Evolutionary conservation across 2,329 filamentous ascomycete species (phyloP).

Genomic region (Aspergillus ibericus): DNA sequence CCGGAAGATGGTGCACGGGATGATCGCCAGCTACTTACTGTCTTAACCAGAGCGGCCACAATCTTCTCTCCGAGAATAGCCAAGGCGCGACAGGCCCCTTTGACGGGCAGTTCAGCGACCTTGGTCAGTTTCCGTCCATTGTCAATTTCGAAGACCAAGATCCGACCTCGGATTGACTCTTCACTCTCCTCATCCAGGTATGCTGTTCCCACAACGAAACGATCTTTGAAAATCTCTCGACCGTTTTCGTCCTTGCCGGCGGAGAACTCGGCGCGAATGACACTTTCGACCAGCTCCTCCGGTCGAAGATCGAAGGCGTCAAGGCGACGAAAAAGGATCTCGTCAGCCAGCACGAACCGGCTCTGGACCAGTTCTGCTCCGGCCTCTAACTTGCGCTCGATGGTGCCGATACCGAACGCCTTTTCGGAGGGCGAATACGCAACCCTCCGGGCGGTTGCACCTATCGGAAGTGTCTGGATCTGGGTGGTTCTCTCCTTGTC

Average conservation of each 20-base stretch:
- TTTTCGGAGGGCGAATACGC: slow-evolving; percentile 78
- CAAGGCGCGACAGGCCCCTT: slow-evolving; percentile 77
- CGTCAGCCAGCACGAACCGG: slow-evolving; percentile 86
- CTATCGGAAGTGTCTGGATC: slow-evolving; percentile 74
- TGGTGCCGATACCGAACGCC: slow-evolving; percentile 83
- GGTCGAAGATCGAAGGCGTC: slow-evolving; percentile 66
- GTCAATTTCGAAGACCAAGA: slow-evolving; percentile 77
- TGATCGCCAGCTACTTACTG: slow-evolving; percentile 52
- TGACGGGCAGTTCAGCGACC: slow-evolving; percentile 68
- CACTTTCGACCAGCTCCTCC: slow-evolving; percentile 79
- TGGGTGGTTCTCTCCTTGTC: slow-evolving; percentile 87
- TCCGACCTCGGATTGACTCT: slow-evolving; percentile 67
- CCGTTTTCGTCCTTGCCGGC: slow-evolving; percentile 58
- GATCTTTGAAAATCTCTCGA: slow-evolving; percentile 57
- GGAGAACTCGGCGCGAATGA: slow-evolving; percentile 73
- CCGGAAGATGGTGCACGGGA: neutral
- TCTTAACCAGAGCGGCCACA: slow-evolving; percentile 86
- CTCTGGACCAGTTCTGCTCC: slow-evolving; percentile 76
- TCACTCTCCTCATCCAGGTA: slow-evolving; percentile 64
- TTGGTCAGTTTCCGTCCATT: slow-evolving; percentile 71
- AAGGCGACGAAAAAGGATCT: slow-evolving; percentile 78
- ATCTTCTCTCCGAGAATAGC: slow-evolving; percentile 74
- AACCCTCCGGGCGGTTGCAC: slow-evolving; percentile 81
- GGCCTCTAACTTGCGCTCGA: slow-evolving; percentile 68
- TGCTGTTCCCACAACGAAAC: slow-evolving; percentile 89